Evolutionary conservation across 768 basidiomycete species (phyloP).

Genomic region (Boletus speciosus): DNA sequence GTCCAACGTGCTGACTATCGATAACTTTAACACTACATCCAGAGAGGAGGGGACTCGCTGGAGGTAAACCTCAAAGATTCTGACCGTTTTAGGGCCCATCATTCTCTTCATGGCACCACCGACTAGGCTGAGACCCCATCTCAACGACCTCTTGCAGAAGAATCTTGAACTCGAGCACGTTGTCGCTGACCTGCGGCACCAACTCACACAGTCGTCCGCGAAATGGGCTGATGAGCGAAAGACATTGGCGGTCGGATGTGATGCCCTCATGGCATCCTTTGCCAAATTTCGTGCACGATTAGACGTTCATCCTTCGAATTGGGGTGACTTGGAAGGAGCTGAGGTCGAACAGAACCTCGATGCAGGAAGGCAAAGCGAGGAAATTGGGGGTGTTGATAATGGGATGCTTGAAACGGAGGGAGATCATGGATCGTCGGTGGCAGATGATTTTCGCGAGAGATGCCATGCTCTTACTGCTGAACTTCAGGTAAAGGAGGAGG

Average conservation of each 20-base stretch:
- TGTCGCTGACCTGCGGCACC: conserved; percentile 27
- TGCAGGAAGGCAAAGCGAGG: conserved; percentile 12
- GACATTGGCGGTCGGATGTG: conserved; percentile 19
- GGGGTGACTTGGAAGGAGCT: conserved; percentile 20
- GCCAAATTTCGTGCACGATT: conserved; percentile 28
- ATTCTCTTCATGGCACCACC: conserved; percentile 21
- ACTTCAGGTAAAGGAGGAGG: conserved; percentile 18
- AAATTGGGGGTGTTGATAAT: conserved; percentile 9
- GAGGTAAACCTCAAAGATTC: neutral
- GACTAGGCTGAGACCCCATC: conserved; percentile 24
- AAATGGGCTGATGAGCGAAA: conserved; percentile 31
- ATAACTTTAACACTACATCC: neutral
- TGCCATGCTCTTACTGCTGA: conserved; percentile 17
- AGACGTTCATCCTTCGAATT: conserved; percentile 19
- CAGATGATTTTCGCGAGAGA: conserved; percentile 9
- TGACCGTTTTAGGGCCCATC: neutral
- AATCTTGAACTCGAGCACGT: conserved; percentile 28
- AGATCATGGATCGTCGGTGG: conserved; percentile 5
- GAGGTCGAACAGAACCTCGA: conserved; percentile 25
- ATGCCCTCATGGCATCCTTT: conserved; percentile 30
- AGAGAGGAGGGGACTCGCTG: neutral
- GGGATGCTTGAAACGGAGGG: conserved; percentile 3
- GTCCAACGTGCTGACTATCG: neutral
- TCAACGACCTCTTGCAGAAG: conserved; percentile 27
- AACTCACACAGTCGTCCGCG: conserved; percentile 27